Evolutionary conservation across 1,139 yeast genomes (phyloP), one percentile per base, ranked within the genome.

Genomic region (Tardiomyces blankii): DNA sequence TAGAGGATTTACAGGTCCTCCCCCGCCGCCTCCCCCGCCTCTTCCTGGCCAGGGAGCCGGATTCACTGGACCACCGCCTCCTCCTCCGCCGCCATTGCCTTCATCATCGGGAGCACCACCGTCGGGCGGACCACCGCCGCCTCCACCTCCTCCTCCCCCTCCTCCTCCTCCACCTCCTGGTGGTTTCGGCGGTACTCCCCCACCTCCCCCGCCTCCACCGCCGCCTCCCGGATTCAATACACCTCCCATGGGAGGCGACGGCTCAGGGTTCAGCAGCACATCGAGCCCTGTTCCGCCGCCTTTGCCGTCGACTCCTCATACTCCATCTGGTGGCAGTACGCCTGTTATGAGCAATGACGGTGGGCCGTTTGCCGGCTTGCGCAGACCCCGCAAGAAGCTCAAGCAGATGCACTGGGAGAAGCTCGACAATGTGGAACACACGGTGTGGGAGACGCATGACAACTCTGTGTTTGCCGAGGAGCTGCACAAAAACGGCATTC

Each of bases 371-470:
- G 25, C 25, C 25, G 25, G 25, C 25, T 7, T 12, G 13, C 32
- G 14, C 14, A 6, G 32, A 4, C 32, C 32, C 12, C 32, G 32
- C 32, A 11, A 13, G 16, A 82, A 80, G 52, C 70, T 91, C 56
- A 91, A 89, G 62, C 97, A 89, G 59, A 81, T 91, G 73, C 98
- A 91, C 61, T 91, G 97, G 97, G 95, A 89, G 54, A 84, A 78
- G 59, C 70, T 91, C 41, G 71, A 72, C 42, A 59, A 67, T 33
- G 79, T 86, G 41, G 76, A 80, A 41, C 74, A 80, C 41, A 89
- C 97, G 0, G 77, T 91, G 46, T 91, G 98, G 98, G 77, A 74
- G 38, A 67, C 50, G 43, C 33, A 73, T 27, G 67, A 65, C 46
- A 78, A 70, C 61, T 59, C 64, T 8, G 64, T 70, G 2, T 64